Evolutionary conservation across 2,329 filamentous ascomycete species (phyloP), one percentile per base, ranked within the genome.

Genomic region (Zalaria obscura): DNA sequence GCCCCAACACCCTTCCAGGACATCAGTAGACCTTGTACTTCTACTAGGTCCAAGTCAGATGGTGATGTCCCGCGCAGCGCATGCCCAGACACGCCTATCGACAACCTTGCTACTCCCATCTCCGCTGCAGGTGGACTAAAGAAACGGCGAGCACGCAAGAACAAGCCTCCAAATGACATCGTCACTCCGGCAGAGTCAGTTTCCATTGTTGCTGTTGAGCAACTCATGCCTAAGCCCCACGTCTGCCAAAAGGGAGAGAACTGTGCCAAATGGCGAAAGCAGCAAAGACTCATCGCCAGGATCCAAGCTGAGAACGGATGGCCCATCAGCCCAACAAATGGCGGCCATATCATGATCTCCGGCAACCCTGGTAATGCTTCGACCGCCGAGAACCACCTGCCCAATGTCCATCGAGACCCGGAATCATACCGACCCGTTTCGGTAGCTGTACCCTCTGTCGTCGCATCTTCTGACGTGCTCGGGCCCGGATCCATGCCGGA

Each of bases 161-260:
- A 27, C 46, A 56, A 40, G 27, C 40, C 43, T 37, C 59, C 66
- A 40, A 75, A 78, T 47, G 81, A 88, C 51, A 64, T 75, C 37
- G 80, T 91, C 56, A 80, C 80, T 1, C 85, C 85, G 2, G 73
- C 79, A 44, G 84, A 93, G 58, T 89, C 85, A 1, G 80, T 91
- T 3, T 93, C 86, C 1, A 93, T 93, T 51, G 86, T 94, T 29
- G 87, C 83, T 27, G 93, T 93, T 48, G 87, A 94, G 63, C 85
- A 93, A 60, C 67, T 91, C 41, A 72, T 93, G 41, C 87, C 87
- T 4, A 88, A 85, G 63, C 76, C 80, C 10, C 88, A 94, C 62
- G 73, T 73, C 43, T 95, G 88, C 64, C 76, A 77, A 36, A 93
- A 93, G 60, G 88, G 88, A 36, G 83, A 91, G 60, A 78, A 82